Conservation (phyloP, 768 basidiomycete genomes). For the Neoboletus magnificus region DNA sequence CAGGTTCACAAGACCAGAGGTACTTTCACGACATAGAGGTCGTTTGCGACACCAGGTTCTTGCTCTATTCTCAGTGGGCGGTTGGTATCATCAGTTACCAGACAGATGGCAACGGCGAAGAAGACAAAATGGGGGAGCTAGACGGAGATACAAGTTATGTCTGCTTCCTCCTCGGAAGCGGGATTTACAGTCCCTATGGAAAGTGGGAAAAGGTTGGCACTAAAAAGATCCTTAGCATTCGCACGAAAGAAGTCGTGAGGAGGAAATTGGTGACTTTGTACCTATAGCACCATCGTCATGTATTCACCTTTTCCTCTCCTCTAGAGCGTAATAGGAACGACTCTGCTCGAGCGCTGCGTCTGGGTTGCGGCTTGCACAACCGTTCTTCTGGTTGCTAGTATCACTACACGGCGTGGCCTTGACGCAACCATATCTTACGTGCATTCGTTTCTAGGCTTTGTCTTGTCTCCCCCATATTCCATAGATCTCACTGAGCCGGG, state of each 20-base stretch:
- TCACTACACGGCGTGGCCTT: too few relatives aligned
- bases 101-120: neutral
- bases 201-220: conserved; percentile 9
- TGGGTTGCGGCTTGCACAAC: too few relatives aligned
- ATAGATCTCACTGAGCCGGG: too few relatives aligned
- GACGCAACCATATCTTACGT: too few relatives aligned
- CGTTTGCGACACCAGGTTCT: conserved; percentile 2
- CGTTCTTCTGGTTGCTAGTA: too few relatives aligned
- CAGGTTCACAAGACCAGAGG: neutral
- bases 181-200: conserved; percentile 4
- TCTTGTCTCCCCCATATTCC: too few relatives aligned
- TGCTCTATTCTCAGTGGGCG: conserved; percentile 3
- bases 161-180: conserved; percentile 1
- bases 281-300: neutral
- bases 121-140: neutral
- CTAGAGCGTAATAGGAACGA: neutral
- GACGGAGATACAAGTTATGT: neutral
- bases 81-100: conserved; percentile 9
- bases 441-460: too few relatives aligned
- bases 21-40: neutral
- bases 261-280: neutral
- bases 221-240: neutral
- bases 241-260: conserved; percentile 4
- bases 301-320: neutral
- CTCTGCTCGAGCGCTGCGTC: too few relatives aligned